Conservation (phyloP, 768 basidiomycete species). For the Leccinellum albellum region DNA sequence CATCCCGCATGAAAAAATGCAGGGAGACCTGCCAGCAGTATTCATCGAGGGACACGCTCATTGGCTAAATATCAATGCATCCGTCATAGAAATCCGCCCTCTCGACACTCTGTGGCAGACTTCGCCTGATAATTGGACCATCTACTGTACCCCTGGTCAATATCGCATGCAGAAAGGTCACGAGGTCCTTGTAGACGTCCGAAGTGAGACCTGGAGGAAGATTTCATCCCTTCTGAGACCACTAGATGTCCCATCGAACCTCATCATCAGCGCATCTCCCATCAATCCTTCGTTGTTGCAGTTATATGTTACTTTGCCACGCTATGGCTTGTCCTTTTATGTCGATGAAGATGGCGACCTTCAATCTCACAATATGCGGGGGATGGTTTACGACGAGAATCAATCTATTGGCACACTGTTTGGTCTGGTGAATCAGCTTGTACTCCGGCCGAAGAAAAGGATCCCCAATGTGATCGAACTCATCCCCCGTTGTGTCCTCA, state of each 20-base stretch:
- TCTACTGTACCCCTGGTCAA: conserved; percentile 4
- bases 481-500: conserved; percentile 26
- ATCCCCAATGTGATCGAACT: background rate
- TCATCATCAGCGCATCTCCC: conserved; percentile 14
- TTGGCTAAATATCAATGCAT: conserved; percentile 24
- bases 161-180: conserved; percentile 1
- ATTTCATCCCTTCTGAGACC: conserved; percentile 13
- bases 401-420: conserved; percentile 42
- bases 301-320: conserved; percentile 35
- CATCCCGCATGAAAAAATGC: conserved; percentile 17
- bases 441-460: conserved; percentile 30
- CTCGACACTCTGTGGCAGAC: conserved; percentile 14
- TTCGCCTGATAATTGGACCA: conserved; percentile 20
- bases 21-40: conserved; percentile 17
- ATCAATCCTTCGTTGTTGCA: background rate
- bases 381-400: conserved; percentile 36
- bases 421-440: conserved; percentile 39
- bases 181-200: conserved; percentile 21
- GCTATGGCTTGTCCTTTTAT: conserved; percentile 38
- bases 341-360: conserved; percentile 29
- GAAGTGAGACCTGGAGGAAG: conserved; percentile 22
- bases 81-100: conserved; percentile 25
- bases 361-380: conserved; percentile 37
- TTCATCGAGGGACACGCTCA: conserved; percentile 20
- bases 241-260: conserved; percentile 8